A percentile compares a stretch with the other conserved stretches of the same genome.
These are phyloP conservation scores for Aspergillus carlsbadensis DNA, from an alignment of 495 filamentous ascomycete genomes.

Conservation along the genomic window DNA sequence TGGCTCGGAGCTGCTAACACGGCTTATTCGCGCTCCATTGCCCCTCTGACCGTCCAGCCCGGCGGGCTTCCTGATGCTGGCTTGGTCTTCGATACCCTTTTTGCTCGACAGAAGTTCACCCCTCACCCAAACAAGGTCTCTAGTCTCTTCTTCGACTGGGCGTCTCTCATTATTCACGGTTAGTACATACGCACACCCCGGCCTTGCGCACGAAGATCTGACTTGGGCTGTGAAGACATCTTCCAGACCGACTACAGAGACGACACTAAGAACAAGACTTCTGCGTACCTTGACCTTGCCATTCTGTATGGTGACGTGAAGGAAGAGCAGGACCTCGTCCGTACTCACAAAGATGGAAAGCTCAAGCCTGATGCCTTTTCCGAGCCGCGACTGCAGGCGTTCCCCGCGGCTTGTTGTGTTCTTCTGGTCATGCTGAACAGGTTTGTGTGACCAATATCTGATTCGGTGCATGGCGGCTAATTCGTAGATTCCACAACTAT, in stretches of 20 bases:
- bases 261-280: constrained; percentile 54
- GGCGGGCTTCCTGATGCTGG: constrained; percentile 53
- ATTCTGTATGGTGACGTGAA: constrained; percentile 57
- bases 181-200: constrained; percentile 13
- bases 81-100: constrained; percentile 53
- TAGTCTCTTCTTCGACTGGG: constrained; percentile 60
- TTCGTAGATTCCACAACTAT: constrained; percentile 71
- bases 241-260: constrained; percentile 59
- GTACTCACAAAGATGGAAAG: constrained; percentile 56
- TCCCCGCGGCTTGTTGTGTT: constrained; percentile 56
- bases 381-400: constrained; percentile 53
- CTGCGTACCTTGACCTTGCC: constrained; percentile 58
- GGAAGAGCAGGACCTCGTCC: constrained; percentile 56
- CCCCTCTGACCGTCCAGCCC: constrained; percentile 50
- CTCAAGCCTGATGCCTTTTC: constrained; percentile 60
- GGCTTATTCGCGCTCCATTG: constrained; percentile 53
- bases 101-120: constrained; percentile 51
- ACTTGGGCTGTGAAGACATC: constrained; percentile 37
- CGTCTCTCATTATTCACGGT: constrained; percentile 57
- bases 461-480: background rate
- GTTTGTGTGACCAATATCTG: constrained; percentile 2
- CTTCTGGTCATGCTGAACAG: constrained; percentile 57
- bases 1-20: constrained; percentile 57
- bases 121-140: constrained; percentile 58
- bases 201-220: constrained; percentile 29